Conservation (phyloP, 2,329 filamentous ascomycete genomes). For the Penicillium fuscoglaucum region DNA sequence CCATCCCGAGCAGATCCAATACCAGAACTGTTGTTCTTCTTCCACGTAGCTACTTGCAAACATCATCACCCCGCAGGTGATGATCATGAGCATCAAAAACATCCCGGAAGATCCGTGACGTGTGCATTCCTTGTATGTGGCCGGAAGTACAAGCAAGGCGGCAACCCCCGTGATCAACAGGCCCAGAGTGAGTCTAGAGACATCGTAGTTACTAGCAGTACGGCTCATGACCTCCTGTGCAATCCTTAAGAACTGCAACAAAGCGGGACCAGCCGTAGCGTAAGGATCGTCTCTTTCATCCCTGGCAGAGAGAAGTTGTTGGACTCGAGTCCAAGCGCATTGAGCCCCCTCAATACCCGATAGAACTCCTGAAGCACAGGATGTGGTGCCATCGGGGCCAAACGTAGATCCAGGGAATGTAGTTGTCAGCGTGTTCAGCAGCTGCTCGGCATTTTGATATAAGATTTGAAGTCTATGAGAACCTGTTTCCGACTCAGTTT, state of each 20-base stretch:
- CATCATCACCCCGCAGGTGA: slow-evolving; percentile 82
- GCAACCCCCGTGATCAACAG: slow-evolving; percentile 44
- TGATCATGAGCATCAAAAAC: slow-evolving; percentile 53
- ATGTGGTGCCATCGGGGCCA: slow-evolving; percentile 26
- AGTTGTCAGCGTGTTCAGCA: slow-evolving; percentile 72
- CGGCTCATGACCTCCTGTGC: slow-evolving; percentile 81
- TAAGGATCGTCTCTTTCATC: slow-evolving; percentile 15
- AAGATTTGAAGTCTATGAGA: slow-evolving; percentile 67
- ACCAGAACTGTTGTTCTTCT: slow-evolving; percentile 99
- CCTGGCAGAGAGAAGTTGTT: slow-evolving; percentile 22
- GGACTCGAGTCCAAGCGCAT: slow-evolving; percentile 64
- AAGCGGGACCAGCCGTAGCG: slow-evolving; percentile 23
- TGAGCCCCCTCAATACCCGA: slow-evolving; percentile 58
- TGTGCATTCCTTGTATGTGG: slow-evolving; percentile 32
- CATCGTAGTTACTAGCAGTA: slow-evolving; percentile 89
- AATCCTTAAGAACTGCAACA: slow-evolving; percentile 61
- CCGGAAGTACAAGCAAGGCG: slow-evolving; percentile 39
- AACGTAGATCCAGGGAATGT: slow-evolving; percentile 64
- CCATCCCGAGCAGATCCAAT: slow-evolving; percentile 68
- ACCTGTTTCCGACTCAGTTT: slow-evolving; percentile 29
- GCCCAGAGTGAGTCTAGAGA: slow-evolving; percentile 50
- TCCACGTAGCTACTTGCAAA: slow-evolving; percentile 98
- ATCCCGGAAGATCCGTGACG: slow-evolving; percentile 30
- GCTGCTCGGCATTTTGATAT: slow-evolving; percentile 75
- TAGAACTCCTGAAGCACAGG: slow-evolving; percentile 26